phyloP scores from a whole-genome alignment of 345 rosid species.

The Dipteronia dyeriana region DNA sequence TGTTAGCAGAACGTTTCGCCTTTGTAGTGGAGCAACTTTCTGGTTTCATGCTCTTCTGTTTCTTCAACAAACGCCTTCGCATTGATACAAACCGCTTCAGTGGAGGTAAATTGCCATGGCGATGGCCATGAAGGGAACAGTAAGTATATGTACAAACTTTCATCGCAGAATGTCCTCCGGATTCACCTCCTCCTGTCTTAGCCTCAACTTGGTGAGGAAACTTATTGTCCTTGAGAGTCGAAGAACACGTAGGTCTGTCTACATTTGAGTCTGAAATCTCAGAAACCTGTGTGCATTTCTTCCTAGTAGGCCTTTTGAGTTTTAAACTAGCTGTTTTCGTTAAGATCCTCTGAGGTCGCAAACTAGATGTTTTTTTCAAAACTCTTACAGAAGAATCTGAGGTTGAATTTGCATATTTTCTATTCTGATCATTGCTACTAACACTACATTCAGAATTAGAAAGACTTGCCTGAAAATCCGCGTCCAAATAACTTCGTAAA shows the following conservation, averaged over 20 bases:
- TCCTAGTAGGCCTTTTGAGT: conserved; percentile 35
- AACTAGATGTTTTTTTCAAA: conserved; percentile 34
- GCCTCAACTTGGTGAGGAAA: conserved; percentile 36
- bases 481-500: conserved; percentile 11
- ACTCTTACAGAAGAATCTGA: conserved; percentile 29
- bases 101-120: conserved; percentile 50
- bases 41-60: conserved; percentile 50
- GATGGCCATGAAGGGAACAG: conserved; percentile 87
- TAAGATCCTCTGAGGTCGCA: conserved; percentile 43
- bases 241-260: conserved; percentile 76
- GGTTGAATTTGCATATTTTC: conserved; percentile 9
- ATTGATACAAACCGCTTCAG: conserved; percentile 63
- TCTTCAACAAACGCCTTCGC: conserved; percentile 51
- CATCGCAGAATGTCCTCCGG: conserved; percentile 30
- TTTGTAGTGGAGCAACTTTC: conserved; percentile 33
- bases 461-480: conserved; percentile 29
- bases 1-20: conserved; percentile 32
- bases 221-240: conserved; percentile 72
- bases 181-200: conserved; percentile 31
- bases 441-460: conserved; percentile 21
- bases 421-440: conserved; percentile 15
- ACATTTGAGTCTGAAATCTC: conserved; percentile 24
- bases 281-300: conserved; percentile 26
- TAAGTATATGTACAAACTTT: conserved; percentile 72
- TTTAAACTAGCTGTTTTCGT: conserved; percentile 52